Evolutionary conservation across 768 basidiomycete species (phyloP).

Genomic region (Tulasnella sp.): DNA sequence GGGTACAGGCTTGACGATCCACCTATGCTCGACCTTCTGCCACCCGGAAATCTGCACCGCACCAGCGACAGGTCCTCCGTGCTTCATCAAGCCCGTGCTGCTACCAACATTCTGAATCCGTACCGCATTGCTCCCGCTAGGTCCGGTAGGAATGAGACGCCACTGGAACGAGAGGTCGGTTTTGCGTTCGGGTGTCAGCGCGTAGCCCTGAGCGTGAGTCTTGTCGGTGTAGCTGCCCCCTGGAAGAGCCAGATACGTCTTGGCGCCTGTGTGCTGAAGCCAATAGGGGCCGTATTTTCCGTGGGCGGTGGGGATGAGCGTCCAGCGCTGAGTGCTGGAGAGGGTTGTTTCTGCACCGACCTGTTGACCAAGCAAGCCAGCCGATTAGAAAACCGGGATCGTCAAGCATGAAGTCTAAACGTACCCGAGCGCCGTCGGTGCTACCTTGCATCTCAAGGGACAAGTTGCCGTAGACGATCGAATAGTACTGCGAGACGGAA

Average conservation of each 20-base stretch:
- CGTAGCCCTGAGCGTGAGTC: background rate
- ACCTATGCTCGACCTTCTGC: background rate
- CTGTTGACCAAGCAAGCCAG: background rate
- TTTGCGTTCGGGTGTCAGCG: background rate
- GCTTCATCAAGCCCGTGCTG: background rate
- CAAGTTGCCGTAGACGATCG: background rate
- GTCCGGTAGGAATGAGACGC: background rate
- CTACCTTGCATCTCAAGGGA: background rate
- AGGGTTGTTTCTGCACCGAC: background rate
- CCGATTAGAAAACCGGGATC: no score
- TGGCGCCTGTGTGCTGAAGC: background rate
- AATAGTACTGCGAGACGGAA: background rate
- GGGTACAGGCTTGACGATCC: background rate
- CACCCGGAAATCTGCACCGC: background rate
- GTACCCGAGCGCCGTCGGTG: background rate
- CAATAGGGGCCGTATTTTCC: background rate
- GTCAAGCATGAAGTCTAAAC: background rate
- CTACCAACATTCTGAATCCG: background rate
- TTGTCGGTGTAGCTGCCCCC: background rate
- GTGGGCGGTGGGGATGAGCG: background rate
- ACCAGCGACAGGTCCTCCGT: background rate
- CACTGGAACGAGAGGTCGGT: background rate
- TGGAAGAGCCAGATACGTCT: background rate
- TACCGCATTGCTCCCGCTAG: background rate
- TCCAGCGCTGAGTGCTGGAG: background rate